Evolutionary conservation across 129 eudicot genomes (phyloP).

Genomic region (Heracleum sosnowskyi): DNA sequence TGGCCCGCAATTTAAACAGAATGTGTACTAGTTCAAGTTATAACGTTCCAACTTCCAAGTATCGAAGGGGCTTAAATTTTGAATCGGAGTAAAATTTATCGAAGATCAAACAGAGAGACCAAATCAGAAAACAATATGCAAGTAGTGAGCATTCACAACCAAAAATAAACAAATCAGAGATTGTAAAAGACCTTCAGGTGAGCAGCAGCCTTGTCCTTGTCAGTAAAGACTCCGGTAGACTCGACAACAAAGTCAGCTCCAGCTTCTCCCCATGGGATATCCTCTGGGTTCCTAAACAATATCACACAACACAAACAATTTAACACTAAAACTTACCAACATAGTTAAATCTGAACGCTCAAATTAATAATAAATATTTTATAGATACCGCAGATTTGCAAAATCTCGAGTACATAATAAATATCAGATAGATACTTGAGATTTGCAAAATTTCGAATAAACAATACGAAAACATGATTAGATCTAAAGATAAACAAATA

Average conservation of each 20-base stretch:
- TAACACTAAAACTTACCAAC: neutral
- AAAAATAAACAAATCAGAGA: neutral
- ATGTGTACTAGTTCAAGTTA: neutral
- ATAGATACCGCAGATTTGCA: neutral
- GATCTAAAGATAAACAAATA: neutral
- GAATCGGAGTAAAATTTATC: neutral
- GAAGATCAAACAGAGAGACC: neutral
- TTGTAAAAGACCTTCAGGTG: conserved; percentile 40
- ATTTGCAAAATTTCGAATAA: neutral
- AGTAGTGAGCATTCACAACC: neutral
- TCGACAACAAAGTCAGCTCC: conserved; percentile 59
- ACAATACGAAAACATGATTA: neutral
- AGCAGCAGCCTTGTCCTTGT: conserved; percentile 69
- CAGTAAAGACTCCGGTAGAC: conserved; percentile 63
- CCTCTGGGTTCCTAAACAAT: conserved; percentile 52
- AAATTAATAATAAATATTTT: neutral
- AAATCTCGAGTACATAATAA: too few species aligned
- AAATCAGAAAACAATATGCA: neutral
- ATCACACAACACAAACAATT: neutral
- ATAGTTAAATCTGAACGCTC: neutral
- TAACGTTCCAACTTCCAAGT: too few species aligned
- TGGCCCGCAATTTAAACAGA: neutral
- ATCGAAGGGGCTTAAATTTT: neutral
- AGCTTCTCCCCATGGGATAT: conserved; percentile 58
- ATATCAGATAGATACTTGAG: too few species aligned